Percentiles rank a stretch among this genome's conserved stretches.
phyloP scores from a whole-genome alignment of 2,329 filamentous ascomycete genomes.

The Paracoccidioides brasiliensis region DNA sequence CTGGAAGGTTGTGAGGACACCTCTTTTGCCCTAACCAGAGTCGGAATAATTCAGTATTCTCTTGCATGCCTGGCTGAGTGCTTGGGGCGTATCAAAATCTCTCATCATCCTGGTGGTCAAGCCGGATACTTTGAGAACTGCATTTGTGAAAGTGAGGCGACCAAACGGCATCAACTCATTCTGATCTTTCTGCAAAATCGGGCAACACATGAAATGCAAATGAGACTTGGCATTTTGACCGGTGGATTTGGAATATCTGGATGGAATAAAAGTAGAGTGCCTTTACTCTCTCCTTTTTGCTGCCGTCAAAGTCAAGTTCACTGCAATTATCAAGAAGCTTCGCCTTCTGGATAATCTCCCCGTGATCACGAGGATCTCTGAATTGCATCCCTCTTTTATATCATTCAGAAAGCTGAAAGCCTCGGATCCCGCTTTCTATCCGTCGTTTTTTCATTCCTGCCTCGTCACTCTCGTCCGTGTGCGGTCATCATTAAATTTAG shows the following conservation, averaged over 20 bases:
- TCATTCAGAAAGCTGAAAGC: not conserved
- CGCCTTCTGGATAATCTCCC: no score
- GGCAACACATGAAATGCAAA: not conserved
- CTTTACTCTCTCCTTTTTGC: no score
- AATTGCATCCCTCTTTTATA: no score
- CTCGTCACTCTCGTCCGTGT: not conserved
- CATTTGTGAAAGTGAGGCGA: slow-evolving; percentile 1
- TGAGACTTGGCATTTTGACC: not conserved
- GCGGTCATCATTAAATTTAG: no score
- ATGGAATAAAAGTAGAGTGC: no score
- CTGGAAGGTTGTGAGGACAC: not conserved
- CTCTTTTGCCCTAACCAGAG: not conserved
- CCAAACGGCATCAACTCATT: not conserved
- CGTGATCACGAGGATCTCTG: no score
- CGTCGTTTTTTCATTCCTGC: not conserved
- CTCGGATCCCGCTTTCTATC: not conserved
- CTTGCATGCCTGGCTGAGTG: not conserved
- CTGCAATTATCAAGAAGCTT: not conserved
- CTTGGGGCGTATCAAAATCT: not conserved
- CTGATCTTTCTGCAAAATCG: slow-evolving; percentile 1
- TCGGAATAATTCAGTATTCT: not conserved
- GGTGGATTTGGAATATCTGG: not conserved
- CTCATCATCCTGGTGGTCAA: not conserved
- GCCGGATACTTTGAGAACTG: not conserved
- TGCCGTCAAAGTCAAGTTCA: not conserved